Base-by-base conservation (phyloP, 2,329 filamentous ascomycete species). In the Talaromyces sp. region DNA sequence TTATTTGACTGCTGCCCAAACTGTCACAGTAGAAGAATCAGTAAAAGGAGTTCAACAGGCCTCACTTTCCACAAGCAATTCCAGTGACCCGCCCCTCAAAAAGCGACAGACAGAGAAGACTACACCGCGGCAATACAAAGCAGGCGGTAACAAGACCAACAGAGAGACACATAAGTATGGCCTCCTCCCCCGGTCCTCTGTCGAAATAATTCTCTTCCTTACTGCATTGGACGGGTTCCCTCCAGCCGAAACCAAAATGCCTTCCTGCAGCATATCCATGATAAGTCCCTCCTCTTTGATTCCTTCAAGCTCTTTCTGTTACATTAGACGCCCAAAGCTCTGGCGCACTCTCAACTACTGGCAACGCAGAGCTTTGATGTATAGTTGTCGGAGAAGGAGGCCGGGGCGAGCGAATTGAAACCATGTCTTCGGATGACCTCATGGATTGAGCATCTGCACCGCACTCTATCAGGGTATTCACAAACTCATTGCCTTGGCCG, bases 231-330 rank as follows among this genome's bases (percentile, higher is more conserved):
- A 16, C 5, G 13, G 22, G 4, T 42, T 30, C 22, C 22, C 40
- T 41, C 40, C 1, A 9, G n/a, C 40, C 16, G n/a, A 30, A 16
- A 30, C 9, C 11, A 10, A 17, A 13, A 30, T 39, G 40, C 40
- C 2, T 6, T 42, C 19, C 40, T 42, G 22, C 22, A 42, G 40
- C 22, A 29, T 20, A 27, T 13, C 5, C 40, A 42, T 40, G 37
- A 42, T 42, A 42, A 42, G 40, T 42, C 24, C n/a, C 40, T 42
- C 22, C n/a, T 22, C 40, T 42, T 42, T 42, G 22, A 29, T 29
- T 42, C 24, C n/a, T 30, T 22, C 22, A 42, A 29, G 40, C 40
- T 42, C 40, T 29, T 42, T 30, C 40, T 3, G 37, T 20, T 22
- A 40, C 14, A n/a, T n/a, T n/a, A 29, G 39, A 42, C 6, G 39